These are phyloP conservation scores for Fusarium sacchari DNA, from an alignment of 2,329 filamentous ascomycete species.

Conservation along the genomic window DNA sequence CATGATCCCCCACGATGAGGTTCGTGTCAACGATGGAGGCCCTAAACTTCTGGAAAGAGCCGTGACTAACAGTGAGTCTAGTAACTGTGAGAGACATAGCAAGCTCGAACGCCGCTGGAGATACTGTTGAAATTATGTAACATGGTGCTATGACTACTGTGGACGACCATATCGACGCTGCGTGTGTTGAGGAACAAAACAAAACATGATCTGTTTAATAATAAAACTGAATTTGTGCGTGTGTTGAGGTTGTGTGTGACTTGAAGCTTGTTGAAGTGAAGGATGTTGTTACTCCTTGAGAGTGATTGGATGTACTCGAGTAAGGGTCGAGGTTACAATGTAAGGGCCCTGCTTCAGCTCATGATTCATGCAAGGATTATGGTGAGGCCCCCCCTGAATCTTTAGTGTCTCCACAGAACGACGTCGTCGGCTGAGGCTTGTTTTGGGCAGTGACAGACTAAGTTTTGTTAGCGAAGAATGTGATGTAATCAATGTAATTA, in stretches of 20 bases:
- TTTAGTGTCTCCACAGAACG: conserved; percentile 10
- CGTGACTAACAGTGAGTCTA: neutral
- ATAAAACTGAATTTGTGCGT: neutral
- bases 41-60: neutral
- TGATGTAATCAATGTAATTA: conserved; percentile 30
- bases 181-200: neutral
- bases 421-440: conserved; percentile 26
- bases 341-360: neutral
- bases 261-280: neutral
- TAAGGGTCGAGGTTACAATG: neutral
- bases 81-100: neutral
- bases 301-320: conserved; percentile 11
- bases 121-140: neutral
- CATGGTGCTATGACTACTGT: neutral
- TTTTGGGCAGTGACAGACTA: conserved; percentile 3
- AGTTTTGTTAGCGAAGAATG: neutral
- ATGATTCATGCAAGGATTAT: conserved; percentile 25
- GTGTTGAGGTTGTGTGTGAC: neutral
- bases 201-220: neutral
- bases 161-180: neutral
- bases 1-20: neutral
- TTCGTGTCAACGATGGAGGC: neutral
- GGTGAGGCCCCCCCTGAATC: neutral
- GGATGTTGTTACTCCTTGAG: neutral
- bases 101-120: neutral